Conservation (phyloP, 768 basidiomycete species). For the Leucosporidium yakuticum region DNA sequence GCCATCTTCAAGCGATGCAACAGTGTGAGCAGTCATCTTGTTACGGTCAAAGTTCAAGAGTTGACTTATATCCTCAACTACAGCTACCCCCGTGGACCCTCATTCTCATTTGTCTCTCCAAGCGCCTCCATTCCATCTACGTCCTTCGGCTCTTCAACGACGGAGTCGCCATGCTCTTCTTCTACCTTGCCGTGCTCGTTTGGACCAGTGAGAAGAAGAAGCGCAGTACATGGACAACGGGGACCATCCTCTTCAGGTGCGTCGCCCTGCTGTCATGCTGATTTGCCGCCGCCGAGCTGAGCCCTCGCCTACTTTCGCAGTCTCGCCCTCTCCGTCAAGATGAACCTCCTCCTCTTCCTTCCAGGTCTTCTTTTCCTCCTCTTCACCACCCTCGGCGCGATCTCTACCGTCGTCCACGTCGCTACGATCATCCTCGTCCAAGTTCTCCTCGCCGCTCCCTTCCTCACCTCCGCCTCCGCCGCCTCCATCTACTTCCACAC, state of each 20-base stretch:
- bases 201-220: constrained; percentile 42
- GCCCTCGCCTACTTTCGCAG: constrained; percentile 46
- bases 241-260: constrained; percentile 67
- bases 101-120: constrained; percentile 70
- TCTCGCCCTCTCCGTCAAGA: constrained; percentile 82
- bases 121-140: constrained; percentile 89
- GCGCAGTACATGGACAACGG: constrained; percentile 55
- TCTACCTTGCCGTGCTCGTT: constrained; percentile 57
- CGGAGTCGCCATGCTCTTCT: constrained; percentile 58
- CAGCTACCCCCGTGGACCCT: constrained; percentile 39
- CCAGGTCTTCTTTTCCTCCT: constrained; percentile 79
- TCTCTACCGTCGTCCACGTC: constrained; percentile 41
- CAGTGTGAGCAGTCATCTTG: constrained; percentile 48
- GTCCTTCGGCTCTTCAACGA: constrained; percentile 91
- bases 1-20: constrained; percentile 57
- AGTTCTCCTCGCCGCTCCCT: constrained; percentile 61
- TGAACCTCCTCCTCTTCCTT: constrained; percentile 84
- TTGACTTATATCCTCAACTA: too few species aligned
- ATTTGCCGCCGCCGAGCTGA: background rate
- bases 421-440: constrained; percentile 48
- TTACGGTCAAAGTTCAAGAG: background rate
- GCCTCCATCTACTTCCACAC: constrained; percentile 60
- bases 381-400: constrained; percentile 37
- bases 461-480: constrained; percentile 53
- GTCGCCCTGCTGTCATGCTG: background rate